phyloP scores from a whole-genome alignment of 768 basidiomycete species.

The Mrakia gelida region DNA sequence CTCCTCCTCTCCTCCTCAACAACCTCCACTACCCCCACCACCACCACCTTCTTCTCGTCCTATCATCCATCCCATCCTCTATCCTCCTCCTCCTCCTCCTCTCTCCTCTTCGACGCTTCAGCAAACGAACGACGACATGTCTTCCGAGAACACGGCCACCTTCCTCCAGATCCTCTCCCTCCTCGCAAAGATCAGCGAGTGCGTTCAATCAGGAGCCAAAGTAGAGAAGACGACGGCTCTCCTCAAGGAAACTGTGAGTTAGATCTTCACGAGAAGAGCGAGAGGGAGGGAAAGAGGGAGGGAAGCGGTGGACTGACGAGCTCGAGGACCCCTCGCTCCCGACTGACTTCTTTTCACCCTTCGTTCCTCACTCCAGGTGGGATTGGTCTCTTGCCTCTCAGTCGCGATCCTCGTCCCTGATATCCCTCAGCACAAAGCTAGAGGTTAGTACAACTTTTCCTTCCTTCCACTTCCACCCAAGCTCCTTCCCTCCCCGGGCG shows the following conservation, averaged over 20 bases:
- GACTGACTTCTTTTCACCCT: background rate
- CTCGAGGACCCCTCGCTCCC: background rate
- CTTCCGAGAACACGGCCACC: conserved; percentile 15
- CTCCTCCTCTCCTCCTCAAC: background rate
- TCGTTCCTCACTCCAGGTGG: background rate
- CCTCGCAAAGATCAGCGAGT: conserved; percentile 14
- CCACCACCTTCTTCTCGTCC: conserved; percentile 5
- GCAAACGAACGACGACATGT: background rate
- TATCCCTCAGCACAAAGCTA: background rate
- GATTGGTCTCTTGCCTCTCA: conserved; percentile 23
- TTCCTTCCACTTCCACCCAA: background rate
- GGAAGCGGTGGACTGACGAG: background rate
- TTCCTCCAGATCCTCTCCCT: conserved; percentile 15
- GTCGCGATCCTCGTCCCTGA: conserved; percentile 27
- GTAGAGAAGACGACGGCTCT: conserved; percentile 10
- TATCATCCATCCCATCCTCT: background rate
- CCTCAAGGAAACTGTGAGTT: conserved; percentile 19
- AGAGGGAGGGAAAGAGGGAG: no score
- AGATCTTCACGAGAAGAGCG: background rate
- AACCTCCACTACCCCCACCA: conserved; percentile 1
- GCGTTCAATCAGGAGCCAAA: conserved; percentile 2
- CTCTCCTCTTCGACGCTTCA: background rate
- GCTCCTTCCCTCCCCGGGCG: background rate
- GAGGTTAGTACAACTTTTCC: conserved; percentile 2
- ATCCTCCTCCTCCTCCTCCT: background rate